phyloP scores from a whole-genome alignment of 352 stramenopile genomes.

The Thalassiosira hispida region DNA sequence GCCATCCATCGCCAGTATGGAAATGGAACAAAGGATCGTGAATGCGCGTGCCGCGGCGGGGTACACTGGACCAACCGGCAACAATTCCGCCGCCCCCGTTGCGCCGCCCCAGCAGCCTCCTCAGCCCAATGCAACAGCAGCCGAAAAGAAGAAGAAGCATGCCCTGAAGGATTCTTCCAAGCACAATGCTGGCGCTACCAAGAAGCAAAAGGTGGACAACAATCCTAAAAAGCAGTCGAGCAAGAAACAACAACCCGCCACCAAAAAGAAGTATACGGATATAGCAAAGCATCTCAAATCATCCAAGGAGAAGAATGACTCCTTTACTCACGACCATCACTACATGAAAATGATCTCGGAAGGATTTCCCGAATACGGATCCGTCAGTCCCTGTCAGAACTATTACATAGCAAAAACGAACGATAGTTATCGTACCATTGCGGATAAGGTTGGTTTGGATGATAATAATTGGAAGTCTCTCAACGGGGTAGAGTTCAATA shows the following conservation, averaged over 20 bases:
- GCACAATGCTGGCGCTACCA: slow-evolving; percentile 1
- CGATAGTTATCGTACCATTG: slow-evolving; percentile 19
- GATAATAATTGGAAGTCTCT: not conserved
- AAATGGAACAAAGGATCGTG: too few species aligned
- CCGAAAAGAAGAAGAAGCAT: not conserved
- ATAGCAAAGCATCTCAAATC: not conserved
- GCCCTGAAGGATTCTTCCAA: slow-evolving; percentile 3
- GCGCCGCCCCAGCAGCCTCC: not conserved
- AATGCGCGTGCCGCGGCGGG: too few species aligned
- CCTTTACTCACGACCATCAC: not conserved
- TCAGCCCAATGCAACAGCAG: not conserved
- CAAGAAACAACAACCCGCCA: slow-evolving; percentile 5
- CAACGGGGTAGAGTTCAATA: not conserved
- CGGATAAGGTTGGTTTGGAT: slow-evolving; percentile 26
- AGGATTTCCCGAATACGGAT: slow-evolving; percentile 9
- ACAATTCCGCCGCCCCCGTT: not conserved
- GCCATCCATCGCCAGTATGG: too few species aligned
- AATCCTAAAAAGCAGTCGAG: slow-evolving; percentile 4
- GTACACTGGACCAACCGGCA: too few species aligned
- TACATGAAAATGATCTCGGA: slow-evolving; percentile 19
- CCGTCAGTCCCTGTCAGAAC: not conserved
- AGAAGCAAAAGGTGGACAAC: not conserved
- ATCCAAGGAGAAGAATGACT: not conserved
- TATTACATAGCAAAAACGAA: slow-evolving; percentile 27
- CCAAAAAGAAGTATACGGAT: not conserved